Conservation (phyloP, 208 protist genomes). For the Trypanosoma grayi region DNA sequence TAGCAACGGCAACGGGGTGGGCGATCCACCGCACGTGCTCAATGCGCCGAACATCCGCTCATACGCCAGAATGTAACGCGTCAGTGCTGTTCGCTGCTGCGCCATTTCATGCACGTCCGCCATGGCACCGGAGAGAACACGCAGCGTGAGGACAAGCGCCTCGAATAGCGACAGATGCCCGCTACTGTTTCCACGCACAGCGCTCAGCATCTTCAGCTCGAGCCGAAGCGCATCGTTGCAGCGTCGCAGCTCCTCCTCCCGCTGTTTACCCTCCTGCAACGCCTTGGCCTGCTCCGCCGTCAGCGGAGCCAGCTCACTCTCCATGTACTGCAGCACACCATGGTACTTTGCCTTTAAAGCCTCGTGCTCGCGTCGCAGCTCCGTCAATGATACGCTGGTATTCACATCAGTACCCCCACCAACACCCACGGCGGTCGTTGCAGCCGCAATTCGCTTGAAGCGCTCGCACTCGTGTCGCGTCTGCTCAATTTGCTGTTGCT, state of each 20-base stretch:
- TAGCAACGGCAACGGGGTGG: conserved; percentile 1
- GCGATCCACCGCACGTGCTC: conserved; percentile 1
- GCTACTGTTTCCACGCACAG: not conserved
- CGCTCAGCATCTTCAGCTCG: conserved; percentile 5
- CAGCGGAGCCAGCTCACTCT: conserved; percentile 37
- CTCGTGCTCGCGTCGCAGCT: conserved; percentile 12
- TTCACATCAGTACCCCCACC: not conserved
- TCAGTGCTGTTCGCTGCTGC: conserved; percentile 40
- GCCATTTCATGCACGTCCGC: conserved; percentile 42
- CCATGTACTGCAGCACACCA: conserved; percentile 31
- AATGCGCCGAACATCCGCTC: conserved; percentile 15
- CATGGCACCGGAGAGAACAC: conserved; percentile 37
- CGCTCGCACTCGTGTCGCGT: conserved; percentile 17
- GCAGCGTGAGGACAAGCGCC: conserved; percentile 28
- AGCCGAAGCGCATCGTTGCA: conserved; percentile 11
- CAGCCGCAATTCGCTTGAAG: conserved; percentile 11
- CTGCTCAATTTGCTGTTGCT: conserved; percentile 13
- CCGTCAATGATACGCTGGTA: not conserved
- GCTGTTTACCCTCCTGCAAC: conserved; percentile 12
- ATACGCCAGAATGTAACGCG: conserved; percentile 22
- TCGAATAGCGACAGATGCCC: conserved; percentile 22
- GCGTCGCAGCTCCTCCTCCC: conserved; percentile 2
- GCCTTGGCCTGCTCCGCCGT: conserved; percentile 26
- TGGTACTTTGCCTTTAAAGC: conserved; percentile 29
- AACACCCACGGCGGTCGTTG: not conserved